Evolutionary conservation across 768 basidiomycete genomes (phyloP).

Genomic region (Rhizopogon rudus): DNA sequence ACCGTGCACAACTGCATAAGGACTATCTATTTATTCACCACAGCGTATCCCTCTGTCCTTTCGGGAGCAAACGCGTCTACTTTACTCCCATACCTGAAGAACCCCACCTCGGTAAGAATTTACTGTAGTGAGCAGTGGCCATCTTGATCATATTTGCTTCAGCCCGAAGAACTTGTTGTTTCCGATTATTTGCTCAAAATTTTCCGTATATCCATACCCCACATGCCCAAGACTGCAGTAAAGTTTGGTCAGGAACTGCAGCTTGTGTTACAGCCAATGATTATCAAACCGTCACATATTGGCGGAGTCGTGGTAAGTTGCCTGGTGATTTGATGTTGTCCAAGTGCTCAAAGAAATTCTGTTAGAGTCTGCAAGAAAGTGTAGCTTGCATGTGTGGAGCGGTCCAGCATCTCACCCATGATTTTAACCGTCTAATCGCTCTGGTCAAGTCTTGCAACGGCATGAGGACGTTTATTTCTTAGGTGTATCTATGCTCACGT

Average conservation of each 20-base stretch:
- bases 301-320: constrained; percentile 59
- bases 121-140: background rate
- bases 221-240: constrained; percentile 84
- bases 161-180: constrained; percentile 81
- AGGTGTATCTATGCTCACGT: constrained; percentile 4
- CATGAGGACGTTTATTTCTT: constrained; percentile 25
- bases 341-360: background rate
- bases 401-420: constrained; percentile 81
- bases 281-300: constrained; percentile 72
- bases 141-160: constrained; percentile 3
- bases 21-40: constrained; percentile 78
- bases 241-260: constrained; percentile 90
- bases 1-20: constrained; percentile 80
- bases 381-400: constrained; percentile 90
- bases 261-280: constrained; percentile 80
- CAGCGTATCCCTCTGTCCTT: constrained; percentile 81
- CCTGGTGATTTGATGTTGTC: background rate
- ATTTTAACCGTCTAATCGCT: constrained; percentile 71
- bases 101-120: constrained; percentile 58
- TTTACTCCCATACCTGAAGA: constrained; percentile 87
- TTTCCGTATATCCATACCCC: constrained; percentile 78
- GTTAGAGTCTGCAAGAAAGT: constrained; percentile 81
- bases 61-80: constrained; percentile 80
- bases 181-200: constrained; percentile 87
- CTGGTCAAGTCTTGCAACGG: constrained; percentile 85